phyloP scores from a whole-genome alignment of 768 basidiomycete genomes.

The Suillus tomentosus region DNA sequence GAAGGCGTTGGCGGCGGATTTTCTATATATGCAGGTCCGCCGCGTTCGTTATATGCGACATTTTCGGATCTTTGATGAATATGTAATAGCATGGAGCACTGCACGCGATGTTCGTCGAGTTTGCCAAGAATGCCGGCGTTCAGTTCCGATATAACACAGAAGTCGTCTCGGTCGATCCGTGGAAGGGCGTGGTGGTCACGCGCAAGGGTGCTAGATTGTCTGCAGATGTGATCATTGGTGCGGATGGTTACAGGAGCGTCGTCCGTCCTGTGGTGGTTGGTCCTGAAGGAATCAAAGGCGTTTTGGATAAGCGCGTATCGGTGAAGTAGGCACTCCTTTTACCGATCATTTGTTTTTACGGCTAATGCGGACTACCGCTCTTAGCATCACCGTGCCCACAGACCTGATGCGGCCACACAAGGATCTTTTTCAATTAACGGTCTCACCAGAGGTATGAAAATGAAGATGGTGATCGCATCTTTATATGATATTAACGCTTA shows the following conservation, averaged over 20 bases:
- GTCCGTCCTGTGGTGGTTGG: conserved; percentile 38
- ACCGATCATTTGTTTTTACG: not conserved
- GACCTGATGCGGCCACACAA: conserved; percentile 21
- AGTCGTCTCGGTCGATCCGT: conserved; percentile 38
- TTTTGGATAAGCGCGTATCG: conserved; percentile 17
- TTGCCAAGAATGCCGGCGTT: conserved; percentile 49
- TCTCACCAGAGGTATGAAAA: conserved; percentile 18
- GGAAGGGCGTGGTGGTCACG: conserved; percentile 32
- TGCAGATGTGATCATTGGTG: conserved; percentile 59
- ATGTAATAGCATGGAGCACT: conserved; percentile 51
- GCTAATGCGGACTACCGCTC: not conserved
- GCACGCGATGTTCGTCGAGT: conserved; percentile 46
- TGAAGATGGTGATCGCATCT: not conserved
- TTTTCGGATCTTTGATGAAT: not conserved
- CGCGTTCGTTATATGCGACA: not conserved
- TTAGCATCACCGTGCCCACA: conserved; percentile 21
- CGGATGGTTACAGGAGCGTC: conserved; percentile 57
- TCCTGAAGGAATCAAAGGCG: conserved; percentile 9
- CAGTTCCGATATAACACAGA: conserved; percentile 43
- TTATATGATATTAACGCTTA: not conserved
- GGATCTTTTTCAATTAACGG: conserved; percentile 18
- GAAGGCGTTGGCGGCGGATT: conserved; percentile 46
- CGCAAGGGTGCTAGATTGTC: conserved; percentile 43
- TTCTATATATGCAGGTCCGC: conserved; percentile 48
- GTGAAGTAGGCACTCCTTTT: conserved; percentile 17